phyloP scores from a whole-genome alignment of 345 rosid species.

The Citrus australasica region DNA sequence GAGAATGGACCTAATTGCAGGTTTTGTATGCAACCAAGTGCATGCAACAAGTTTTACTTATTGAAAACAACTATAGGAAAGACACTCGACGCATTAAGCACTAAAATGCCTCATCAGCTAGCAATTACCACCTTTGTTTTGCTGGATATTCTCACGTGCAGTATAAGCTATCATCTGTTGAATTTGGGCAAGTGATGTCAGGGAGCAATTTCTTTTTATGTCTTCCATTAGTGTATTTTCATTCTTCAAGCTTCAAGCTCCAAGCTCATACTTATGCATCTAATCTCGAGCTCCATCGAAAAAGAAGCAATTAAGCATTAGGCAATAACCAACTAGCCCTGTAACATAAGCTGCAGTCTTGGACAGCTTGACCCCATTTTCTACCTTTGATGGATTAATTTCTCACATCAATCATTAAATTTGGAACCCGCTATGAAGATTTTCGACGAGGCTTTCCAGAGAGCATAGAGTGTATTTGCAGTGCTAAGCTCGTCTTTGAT shows the following conservation, averaged over 20 bases:
- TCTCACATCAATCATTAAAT: not conserved
- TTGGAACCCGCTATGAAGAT: not conserved
- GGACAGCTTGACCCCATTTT: not conserved
- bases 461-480: not conserved
- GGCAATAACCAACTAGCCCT: not conserved
- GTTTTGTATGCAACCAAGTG: slow-evolving; percentile 9
- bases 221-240: not conserved
- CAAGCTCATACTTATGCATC: not conserved
- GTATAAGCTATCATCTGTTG: slow-evolving; percentile 12
- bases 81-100: not conserved
- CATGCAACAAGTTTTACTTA: slow-evolving; percentile 8
- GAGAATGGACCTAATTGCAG: not conserved
- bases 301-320: not conserved
- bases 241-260: not conserved
- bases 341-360: not conserved
- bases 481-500: too few relatives aligned
- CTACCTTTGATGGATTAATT: not conserved
- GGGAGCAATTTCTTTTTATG: not conserved
- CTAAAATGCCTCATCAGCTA: slow-evolving; percentile 10
- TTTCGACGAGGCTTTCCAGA: not conserved
- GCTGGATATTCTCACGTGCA: not conserved
- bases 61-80: not conserved
- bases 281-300: not conserved
- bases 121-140: not conserved
- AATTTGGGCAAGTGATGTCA: slow-evolving; percentile 8